Evolutionary conservation across 768 basidiomycete species (phyloP), one percentile per base, ranked within the genome.

Genomic region (Suillus plorans): DNA sequence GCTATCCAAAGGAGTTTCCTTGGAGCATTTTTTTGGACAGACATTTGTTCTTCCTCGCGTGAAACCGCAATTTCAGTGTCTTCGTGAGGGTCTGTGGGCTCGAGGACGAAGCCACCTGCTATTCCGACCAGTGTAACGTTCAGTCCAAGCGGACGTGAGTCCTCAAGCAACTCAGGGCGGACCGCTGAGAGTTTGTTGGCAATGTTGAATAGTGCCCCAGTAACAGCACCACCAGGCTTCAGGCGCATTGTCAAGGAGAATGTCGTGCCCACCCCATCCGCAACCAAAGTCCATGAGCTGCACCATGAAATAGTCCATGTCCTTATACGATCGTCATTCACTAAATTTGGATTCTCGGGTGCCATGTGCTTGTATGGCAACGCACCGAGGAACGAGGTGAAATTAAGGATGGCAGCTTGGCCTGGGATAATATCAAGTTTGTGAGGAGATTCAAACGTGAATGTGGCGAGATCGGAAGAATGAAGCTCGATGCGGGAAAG

Each of bases 251-350:
- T 89, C 10, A 88, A 68, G 31, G 76, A 68, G 67, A 84, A 82
- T 16, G 73, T 62, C 2, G 50, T 5, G 22, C 69, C 56, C 10
- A 41, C 44, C 12, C 52, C 5, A 18, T 45, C n/a, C 5, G 36
- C 53, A 20, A 55, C 18, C 13, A 61, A 59, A 58, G 42, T 20
- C 73, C 73, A 75, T 4, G 22, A 44, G 63, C 61, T 75, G 44
- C 69, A 69, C 12, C 67, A 41, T 1, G 87, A 87, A 22, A 89
- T 77, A 0, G 87, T 88, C 87, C 87, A 89, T 1, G 87, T 89
- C 28, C 87, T 84, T 50, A 89, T 80, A 53, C 86, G 81, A 69
- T 89, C 86, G 69, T 89, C 87, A 69, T 88, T 88, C 42, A 87
- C 77, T n/a, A 78, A 76, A 18, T 73, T 79, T 0, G 85, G 85